These are phyloP conservation scores for Bruguiera parviflora DNA, from an alignment of 345 rosid genomes.

Conservation along the genomic window DNA sequence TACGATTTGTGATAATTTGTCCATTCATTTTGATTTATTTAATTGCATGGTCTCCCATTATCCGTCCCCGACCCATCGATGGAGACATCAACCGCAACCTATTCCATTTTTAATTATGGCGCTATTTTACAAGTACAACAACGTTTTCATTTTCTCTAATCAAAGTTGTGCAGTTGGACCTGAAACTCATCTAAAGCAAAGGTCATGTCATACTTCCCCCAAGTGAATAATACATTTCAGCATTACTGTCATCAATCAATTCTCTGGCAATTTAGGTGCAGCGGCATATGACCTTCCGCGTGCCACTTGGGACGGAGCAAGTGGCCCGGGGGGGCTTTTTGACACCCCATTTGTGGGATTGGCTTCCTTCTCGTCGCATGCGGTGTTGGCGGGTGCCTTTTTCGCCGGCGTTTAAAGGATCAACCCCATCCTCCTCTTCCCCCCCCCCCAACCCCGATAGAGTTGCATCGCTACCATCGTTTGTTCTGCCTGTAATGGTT, in stretches of 20 bases:
- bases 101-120: background rate
- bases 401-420: too few species aligned
- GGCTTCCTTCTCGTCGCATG: too few species aligned
- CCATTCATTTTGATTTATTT: too few species aligned
- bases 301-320: background rate
- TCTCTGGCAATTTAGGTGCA: slow-evolving; percentile 33
- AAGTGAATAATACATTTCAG: background rate
- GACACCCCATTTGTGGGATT: too few species aligned
- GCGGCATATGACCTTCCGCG: slow-evolving; percentile 34
- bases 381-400: too few species aligned
- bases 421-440: too few species aligned
- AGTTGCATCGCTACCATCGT: too few species aligned
- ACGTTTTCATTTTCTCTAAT: slow-evolving; percentile 21
- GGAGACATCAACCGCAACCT: slow-evolving; percentile 6
- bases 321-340: too few species aligned
- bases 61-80: background rate
- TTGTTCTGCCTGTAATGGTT: too few species aligned
- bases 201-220: background rate
- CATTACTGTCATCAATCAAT: slow-evolving; percentile 17
- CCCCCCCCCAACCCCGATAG: too few species aligned
- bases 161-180: background rate
- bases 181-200: slow-evolving; percentile 2
- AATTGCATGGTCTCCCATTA: slow-evolving; percentile 18
- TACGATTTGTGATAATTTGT: too few species aligned
- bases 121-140: slow-evolving; percentile 20